Conservation (phyloP, 768 basidiomycete genomes). For the Leucocoprinus leucothites region DNA sequence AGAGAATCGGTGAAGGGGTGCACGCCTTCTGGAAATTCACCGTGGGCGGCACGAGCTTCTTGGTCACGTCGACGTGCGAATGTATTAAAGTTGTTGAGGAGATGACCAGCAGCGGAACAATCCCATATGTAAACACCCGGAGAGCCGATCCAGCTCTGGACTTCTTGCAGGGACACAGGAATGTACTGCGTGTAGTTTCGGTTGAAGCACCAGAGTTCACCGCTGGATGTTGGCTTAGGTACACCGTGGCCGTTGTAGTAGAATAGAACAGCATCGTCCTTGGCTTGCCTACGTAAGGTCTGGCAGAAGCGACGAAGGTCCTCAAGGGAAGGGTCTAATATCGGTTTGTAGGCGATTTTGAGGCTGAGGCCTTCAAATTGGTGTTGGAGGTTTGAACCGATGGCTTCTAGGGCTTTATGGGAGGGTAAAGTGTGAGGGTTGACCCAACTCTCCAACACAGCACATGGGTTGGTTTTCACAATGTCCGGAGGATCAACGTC, state of each 20-base stretch:
- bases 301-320: slow-evolving; percentile 88
- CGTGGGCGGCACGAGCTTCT: slow-evolving; percentile 55
- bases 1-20: slow-evolving; percentile 84
- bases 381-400: slow-evolving; percentile 88
- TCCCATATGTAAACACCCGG: slow-evolving; percentile 99
- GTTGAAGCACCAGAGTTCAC: slow-evolving; percentile 99
- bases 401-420: slow-evolving; percentile 90
- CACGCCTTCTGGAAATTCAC: slow-evolving; percentile 56
- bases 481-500: slow-evolving; percentile 97
- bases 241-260: slow-evolving; percentile 99
- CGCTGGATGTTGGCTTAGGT: slow-evolving; percentile 91
- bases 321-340: slow-evolving; percentile 92
- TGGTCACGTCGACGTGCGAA: slow-evolving; percentile 75
- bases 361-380: slow-evolving; percentile 96
- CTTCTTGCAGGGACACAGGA: slow-evolving; percentile 89
- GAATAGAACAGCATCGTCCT: slow-evolving; percentile 91
- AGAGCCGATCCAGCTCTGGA: slow-evolving; percentile 91
- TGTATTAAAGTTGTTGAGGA: slow-evolving; percentile 83
- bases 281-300: slow-evolving; percentile 80
- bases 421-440: slow-evolving; percentile 92
- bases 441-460: slow-evolving; percentile 95
- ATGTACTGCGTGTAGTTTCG: slow-evolving; percentile 97
- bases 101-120: slow-evolving; percentile 95
- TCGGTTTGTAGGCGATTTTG: slow-evolving; percentile 92
- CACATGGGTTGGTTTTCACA: slow-evolving; percentile 96